Conservation (phyloP, 345 rosid species). For the Eucalyptus regnans region DNA sequence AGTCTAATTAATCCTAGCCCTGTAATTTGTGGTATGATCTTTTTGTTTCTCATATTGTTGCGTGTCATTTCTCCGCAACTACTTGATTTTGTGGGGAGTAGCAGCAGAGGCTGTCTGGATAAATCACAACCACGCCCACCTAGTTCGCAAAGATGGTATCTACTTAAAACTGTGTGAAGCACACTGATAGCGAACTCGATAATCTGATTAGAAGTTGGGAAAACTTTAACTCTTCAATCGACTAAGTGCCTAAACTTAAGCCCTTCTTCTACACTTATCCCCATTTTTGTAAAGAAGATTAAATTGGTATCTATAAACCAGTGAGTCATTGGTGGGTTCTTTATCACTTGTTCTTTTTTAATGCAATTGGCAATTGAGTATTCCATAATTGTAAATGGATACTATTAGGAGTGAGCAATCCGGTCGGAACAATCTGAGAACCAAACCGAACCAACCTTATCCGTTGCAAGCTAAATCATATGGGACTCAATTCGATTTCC, state of each 20-base stretch:
- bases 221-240: neutral
- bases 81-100: neutral
- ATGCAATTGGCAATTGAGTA: neutral
- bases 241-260: neutral
- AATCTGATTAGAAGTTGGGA: neutral
- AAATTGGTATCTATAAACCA: fast-evolving
- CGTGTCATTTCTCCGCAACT: neutral
- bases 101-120: neutral
- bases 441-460: fast-evolving
- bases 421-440: fast-evolving
- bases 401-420: neutral
- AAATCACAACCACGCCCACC: neutral
- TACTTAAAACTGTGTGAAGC: neutral
- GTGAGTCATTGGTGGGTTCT: neutral
- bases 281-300: neutral
- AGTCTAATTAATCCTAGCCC: too few relatives aligned
- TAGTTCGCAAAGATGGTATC: neutral
- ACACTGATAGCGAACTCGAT: neutral
- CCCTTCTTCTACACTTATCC: neutral
- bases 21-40: too few relatives aligned
- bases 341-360: neutral
- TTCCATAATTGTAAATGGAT: neutral
- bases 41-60: neutral
- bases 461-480: fast-evolving
- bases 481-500: fast-evolving